A percentile compares a stretch with the other conserved stretches of the same genome.
Evolutionary conservation across 371 early-diverging fungal genomes (phyloP).

Genomic region (Caulochytrium protostelioides): DNA sequence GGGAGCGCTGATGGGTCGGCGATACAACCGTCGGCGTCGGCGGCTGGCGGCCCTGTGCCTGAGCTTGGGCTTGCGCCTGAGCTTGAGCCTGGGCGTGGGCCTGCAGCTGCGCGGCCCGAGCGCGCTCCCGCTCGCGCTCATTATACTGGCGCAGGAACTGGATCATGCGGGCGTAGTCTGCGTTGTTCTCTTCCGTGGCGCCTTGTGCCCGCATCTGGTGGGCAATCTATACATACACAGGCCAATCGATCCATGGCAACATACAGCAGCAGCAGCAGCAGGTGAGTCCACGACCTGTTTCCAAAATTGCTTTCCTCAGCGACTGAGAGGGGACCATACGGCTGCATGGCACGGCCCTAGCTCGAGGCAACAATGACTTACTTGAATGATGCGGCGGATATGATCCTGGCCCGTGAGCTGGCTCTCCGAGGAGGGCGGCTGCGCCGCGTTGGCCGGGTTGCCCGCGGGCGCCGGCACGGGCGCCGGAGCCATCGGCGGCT

Average conservation of each 20-base stretch:
- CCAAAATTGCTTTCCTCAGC: neutral
- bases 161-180: slow-evolving; percentile 11
- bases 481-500: no score
- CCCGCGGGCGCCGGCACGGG: no score
- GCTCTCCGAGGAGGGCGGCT: no score
- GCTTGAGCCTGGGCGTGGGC: no score
- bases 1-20: neutral
- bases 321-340: neutral
- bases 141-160: slow-evolving; percentile 5
- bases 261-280: neutral
- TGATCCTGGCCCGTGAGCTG: no score
- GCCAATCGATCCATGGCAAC: slow-evolving; percentile 3
- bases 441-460: no score
- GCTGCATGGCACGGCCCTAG: neutral
- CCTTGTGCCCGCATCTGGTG: slow-evolving; percentile 5
- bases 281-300: neutral
- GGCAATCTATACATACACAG: slow-evolving; percentile 5
- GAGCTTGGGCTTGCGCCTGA: no score
- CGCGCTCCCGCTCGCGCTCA: neutral
- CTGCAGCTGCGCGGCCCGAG: neutral
- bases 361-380: neutral
- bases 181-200: slow-evolving; percentile 9
- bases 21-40: neutral
- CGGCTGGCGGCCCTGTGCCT: neutral
- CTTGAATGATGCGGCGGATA: neutral